Evolutionary conservation across 805 yeast genomes (phyloP), one percentile per base, ranked within the genome.

Genomic region (Kuraishia borneana): DNA sequence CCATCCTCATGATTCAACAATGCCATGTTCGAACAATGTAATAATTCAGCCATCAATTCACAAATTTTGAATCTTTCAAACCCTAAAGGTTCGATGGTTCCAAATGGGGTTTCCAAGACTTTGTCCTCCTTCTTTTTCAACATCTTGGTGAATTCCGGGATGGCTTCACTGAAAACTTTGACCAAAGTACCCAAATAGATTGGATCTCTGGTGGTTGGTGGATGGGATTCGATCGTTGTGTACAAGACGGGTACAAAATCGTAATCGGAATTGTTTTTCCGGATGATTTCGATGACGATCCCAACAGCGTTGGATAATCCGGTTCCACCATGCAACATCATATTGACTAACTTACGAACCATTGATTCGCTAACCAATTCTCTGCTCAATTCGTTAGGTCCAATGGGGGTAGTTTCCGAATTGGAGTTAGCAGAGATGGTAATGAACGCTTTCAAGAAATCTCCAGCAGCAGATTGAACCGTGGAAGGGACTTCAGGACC

Each of bases 1-100:
- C 88, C 85, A 34, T 67, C 68, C 27, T 70, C 73, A 26, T 85
- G 87, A 51, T 88, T 92, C 43, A 92, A 68, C 17, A 88, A 64
- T 2, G 78, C 78, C 97, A 92, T 92, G 58, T 92, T 92, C 17
- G 96, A 85, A 50, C 98, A 92, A 56, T 92, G 98, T 37, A 92
- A 60, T 19, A 92, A 64, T 51, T 92, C 98, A 0, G 98, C 98
- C 25, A 92, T 72, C 38, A 92, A 59, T 58, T 92, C 98, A 45
- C 94, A 77, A 7, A 89, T 70, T 49, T 87, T 83, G 58, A 92
- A 88, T 39, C 88, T 67, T 46, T 89, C 94, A 50, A 87, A 83
- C 0, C 98, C 98, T 23, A 92, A 60, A 0, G 92, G 87, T 43
- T 76, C 79, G 43, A 70, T 67, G 20, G 57, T 56, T 14, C 85